phyloP scores from a whole-genome alignment of 2,329 filamentous ascomycete species.

The Nannizziopsis arthrosporioides region DNA sequence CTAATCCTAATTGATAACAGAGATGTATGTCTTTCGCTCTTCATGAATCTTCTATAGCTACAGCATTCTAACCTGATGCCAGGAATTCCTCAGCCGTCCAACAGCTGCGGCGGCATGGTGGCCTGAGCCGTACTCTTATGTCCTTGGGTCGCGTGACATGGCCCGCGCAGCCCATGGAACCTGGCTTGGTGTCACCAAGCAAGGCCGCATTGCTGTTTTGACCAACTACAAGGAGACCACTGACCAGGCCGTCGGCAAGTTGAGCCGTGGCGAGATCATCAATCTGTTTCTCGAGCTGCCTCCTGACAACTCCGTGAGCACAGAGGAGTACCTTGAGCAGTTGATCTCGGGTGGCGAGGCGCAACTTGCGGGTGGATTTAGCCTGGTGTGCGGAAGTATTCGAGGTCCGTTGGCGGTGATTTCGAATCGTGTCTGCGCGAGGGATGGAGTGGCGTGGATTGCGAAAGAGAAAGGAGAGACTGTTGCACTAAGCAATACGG shows the following conservation, averaged over 20 bases:
- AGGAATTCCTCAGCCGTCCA: constrained; percentile 53
- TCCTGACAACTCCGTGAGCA: constrained; percentile 29
- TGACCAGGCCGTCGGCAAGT: constrained; percentile 36
- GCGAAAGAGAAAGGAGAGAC: constrained; percentile 40
- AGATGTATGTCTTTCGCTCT: constrained; percentile 41
- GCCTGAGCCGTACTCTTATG: constrained; percentile 43
- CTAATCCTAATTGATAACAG: constrained; percentile 68
- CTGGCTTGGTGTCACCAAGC: constrained; percentile 51
- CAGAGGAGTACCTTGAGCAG: constrained; percentile 42
- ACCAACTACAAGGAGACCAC: constrained; percentile 53
- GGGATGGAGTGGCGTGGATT: constrained; percentile 43
- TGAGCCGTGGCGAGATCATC: constrained; percentile 48
- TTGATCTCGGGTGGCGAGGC: constrained; percentile 45
- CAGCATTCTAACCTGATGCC: background rate
- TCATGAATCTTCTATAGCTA: constrained; percentile 8
- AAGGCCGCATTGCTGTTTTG: constrained; percentile 50
- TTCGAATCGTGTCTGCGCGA: constrained; percentile 49
- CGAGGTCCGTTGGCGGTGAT: constrained; percentile 46
- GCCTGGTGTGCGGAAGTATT: constrained; percentile 47
- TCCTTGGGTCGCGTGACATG: constrained; percentile 52
- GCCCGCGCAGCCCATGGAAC: constrained; percentile 49
- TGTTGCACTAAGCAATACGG: constrained; percentile 50
- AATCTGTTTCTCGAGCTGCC: constrained; percentile 46
- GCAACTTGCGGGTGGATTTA: constrained; percentile 49
- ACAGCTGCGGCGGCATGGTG: constrained; percentile 50